Base-by-base conservation (phyloP, 2,329 filamentous ascomycete species). In the Aspergillus candidus region DNA sequence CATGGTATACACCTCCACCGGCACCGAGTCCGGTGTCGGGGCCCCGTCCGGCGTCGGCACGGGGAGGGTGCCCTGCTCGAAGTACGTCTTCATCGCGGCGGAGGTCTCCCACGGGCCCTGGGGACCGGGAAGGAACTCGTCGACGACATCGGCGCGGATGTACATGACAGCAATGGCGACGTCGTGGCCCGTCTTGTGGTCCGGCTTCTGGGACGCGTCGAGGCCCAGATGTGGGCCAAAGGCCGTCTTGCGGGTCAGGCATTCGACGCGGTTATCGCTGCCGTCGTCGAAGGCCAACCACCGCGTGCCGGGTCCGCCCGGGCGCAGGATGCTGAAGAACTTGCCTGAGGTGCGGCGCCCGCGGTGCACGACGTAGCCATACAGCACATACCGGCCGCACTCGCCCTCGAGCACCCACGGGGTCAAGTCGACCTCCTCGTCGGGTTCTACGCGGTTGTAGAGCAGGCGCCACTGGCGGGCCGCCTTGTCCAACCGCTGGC, bases 221-320 rank as follows among this genome's bases (percentile, higher is more conserved):
- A 69, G 52, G 11, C 77, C 77, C 50, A 78, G 70, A 42, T 78
- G 75, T 5, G 61, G 63, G 12, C 72, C 68, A 17, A 78, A 57
- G 12, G 77, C 78, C 46, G 77, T 73, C 50, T 75, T 77, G 32
- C 70, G 70, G 0, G 79, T 82, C 46, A 81, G 60, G 35, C 77
- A 77, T 40, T 72, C 72, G 29, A 83, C 77, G 40, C 72, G 71
- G 44, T 77, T 77, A 29, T 75, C 74, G 27, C 74, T 72, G 43
- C 71, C 72, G 50, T 78, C 75, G 29, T 77, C 72, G 50, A 81
- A 82, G 30, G 71, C 73, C 43, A 82, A 75, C 80, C 80, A 83
- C 36, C 71, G 74, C 7, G 72, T 70, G 8, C 70, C 72, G 5
- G 73, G 73, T 2, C 79, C 78, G 35, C 71, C 70, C 1, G 80